Conservation (phyloP, 2,329 filamentous ascomycete species). For the Talaromyces albobiverticillius region DNA sequence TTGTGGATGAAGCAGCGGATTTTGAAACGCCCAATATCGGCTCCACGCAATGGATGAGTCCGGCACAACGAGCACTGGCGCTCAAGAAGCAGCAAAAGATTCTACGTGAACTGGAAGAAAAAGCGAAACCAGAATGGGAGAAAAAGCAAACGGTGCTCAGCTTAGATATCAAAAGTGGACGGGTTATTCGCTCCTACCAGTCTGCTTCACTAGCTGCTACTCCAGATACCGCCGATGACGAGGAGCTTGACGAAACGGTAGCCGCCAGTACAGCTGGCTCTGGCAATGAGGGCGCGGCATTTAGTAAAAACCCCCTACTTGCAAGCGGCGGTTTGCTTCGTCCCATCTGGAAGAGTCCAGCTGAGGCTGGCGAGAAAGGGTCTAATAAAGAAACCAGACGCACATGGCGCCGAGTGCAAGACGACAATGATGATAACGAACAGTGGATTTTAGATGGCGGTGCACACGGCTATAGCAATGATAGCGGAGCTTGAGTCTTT, state of each 20-base stretch:
- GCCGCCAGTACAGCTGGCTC: constrained; percentile 18
- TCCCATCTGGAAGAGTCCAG: constrained; percentile 41
- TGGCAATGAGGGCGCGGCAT: constrained; percentile 30
- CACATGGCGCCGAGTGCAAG: constrained; percentile 47
- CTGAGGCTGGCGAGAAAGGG: constrained; percentile 25
- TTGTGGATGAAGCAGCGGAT: constrained; percentile 81
- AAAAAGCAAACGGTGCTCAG: constrained; percentile 81
- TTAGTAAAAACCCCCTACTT: constrained; percentile 45
- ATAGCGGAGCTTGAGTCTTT: constrained; percentile 3
- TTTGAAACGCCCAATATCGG: constrained; percentile 62
- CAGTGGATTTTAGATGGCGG: constrained; percentile 48
- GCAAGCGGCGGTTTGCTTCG: constrained; percentile 42
- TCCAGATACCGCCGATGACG: constrained; percentile 21
- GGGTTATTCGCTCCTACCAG: constrained; percentile 60
- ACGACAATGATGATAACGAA: constrained; percentile 48
- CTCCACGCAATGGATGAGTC: constrained; percentile 77
- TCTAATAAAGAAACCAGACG: constrained; percentile 34
- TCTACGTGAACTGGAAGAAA: constrained; percentile 82
- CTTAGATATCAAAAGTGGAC: constrained; percentile 75
- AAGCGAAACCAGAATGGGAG: constrained; percentile 80
- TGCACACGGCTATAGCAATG: constrained; percentile 31
- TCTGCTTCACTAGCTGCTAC: constrained; percentile 28
- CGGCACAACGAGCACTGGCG: constrained; percentile 76
- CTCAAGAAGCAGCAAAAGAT: constrained; percentile 83
- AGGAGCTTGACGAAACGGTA: constrained; percentile 17